Evolutionary conservation across 345 rosid genomes (phyloP).

Genomic region (Erucastrum elatum): DNA sequence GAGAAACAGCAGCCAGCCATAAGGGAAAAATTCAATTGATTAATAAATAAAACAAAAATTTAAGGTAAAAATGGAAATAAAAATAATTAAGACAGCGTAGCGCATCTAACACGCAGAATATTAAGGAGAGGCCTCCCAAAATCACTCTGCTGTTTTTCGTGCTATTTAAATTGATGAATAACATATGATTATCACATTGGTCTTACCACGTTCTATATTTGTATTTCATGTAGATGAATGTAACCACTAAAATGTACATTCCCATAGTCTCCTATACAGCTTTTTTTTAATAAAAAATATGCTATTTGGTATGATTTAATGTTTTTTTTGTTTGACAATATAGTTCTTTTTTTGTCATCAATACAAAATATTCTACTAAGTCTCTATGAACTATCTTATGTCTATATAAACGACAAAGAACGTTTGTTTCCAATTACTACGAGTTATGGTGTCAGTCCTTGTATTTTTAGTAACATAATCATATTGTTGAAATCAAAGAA

Average conservation of each 20-base stretch:
- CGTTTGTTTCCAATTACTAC: too few relatives aligned
- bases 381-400: too few relatives aligned
- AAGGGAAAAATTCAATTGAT: slow-evolving; percentile 29
- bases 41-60: not conserved
- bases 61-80: not conserved
- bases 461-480: too few relatives aligned
- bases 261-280: too few relatives aligned
- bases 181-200: not conserved
- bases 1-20: slow-evolving; percentile 28
- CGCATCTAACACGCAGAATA: slow-evolving; percentile 45
- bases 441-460: too few relatives aligned
- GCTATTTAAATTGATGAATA: not conserved
- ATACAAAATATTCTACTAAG: too few relatives aligned
- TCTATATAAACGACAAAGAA: too few relatives aligned
- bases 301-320: too few relatives aligned
- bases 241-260: not conserved
- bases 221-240: not conserved
- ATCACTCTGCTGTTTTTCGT: not conserved
- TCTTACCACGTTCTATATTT: not conserved
- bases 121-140: slow-evolving; percentile 24
- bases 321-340: too few relatives aligned
- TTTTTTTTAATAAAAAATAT: too few relatives aligned
- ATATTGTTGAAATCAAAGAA: too few relatives aligned
- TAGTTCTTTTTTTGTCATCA: too few relatives aligned
- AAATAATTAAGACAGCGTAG: slow-evolving; percentile 46